Evolutionary conservation across 306 rosid genomes (phyloP).

Genomic region (Cucurbita maxima): DNA sequence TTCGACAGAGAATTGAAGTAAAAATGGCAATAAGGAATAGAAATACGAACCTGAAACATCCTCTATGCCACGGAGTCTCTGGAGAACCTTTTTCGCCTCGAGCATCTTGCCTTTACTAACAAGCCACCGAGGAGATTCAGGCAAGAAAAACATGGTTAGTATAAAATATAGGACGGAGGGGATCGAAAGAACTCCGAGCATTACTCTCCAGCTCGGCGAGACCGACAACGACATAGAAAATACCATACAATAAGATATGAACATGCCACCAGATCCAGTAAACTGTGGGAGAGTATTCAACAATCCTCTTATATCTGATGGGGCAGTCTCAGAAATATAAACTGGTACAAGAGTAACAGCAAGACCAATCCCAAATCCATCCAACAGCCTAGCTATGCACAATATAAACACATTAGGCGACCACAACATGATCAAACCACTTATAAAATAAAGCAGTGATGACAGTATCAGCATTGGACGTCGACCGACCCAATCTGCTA

Average conservation of each 20-base stretch:
- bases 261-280: slow-evolving; percentile 73
- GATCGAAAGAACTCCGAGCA: slow-evolving; percentile 69
- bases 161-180: slow-evolving; percentile 45
- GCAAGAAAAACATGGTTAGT: slow-evolving; percentile 58
- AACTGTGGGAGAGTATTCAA: slow-evolving; percentile 79
- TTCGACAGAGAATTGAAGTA: neutral
- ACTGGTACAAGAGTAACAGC: slow-evolving; percentile 68
- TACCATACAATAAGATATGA: slow-evolving; percentile 59
- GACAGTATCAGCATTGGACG: slow-evolving; percentile 61
- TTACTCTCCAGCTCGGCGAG: slow-evolving; percentile 57
- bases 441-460: slow-evolving; percentile 42
- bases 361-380: slow-evolving; percentile 80
- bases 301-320: slow-evolving; percentile 68
- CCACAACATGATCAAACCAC: slow-evolving; percentile 69
- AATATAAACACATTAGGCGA: slow-evolving; percentile 62
- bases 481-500: slow-evolving; percentile 60
- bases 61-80: slow-evolving; percentile 56
- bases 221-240: slow-evolving; percentile 43
- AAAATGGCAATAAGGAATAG: neutral
- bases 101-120: slow-evolving; percentile 77
- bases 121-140: slow-evolving; percentile 84
- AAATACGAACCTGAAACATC: slow-evolving; percentile 61
- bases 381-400: slow-evolving; percentile 49
- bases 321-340: slow-evolving; percentile 75
- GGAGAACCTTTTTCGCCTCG: slow-evolving; percentile 66